Percentiles rank a stretch among this genome's conserved stretches.
These are phyloP conservation scores for barley (Hordeum vulgare) DNA, from an alignment of 176 grass and related monocot genomes.

Conservation along the genomic window DNA sequence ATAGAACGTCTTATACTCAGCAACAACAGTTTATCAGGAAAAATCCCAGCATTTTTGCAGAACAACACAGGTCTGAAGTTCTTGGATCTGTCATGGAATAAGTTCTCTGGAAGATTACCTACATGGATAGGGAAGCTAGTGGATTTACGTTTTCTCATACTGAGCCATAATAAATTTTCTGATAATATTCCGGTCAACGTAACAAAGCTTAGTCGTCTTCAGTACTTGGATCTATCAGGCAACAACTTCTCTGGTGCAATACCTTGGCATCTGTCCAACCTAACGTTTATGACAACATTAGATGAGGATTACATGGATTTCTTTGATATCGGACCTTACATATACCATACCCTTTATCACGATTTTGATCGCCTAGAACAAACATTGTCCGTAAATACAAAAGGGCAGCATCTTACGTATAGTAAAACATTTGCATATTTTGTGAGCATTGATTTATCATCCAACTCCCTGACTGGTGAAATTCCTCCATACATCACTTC, in stretches of 20 bases:
- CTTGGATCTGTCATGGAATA: neutral
- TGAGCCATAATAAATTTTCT: neutral
- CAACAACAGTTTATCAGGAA: slow-evolving; percentile 27
- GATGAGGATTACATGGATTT: neutral
- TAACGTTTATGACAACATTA: neutral
- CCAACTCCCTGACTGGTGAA: slow-evolving; percentile 17
- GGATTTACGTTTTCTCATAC: neutral
- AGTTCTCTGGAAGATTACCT: neutral
- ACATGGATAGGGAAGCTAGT: neutral
- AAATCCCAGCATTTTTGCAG: slow-evolving; percentile 1
- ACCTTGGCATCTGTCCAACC: neutral
- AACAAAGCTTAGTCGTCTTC: neutral
- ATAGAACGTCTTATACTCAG: neutral
- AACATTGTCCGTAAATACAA: neutral
- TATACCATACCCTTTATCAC: too few relatives aligned
- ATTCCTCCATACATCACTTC: slow-evolving; percentile 17
- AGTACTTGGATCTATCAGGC: neutral
- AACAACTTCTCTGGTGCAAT: neutral
- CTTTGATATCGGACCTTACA: too few relatives aligned
- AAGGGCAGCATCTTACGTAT: neutral
- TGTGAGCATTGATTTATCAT: slow-evolving; percentile 17
- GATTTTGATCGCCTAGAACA: neutral
- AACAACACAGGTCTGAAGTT: neutral
- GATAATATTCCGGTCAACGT: neutral
- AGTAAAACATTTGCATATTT: neutral